phyloP scores from a whole-genome alignment of 1,139 yeast genomes.

The Suhomyces bokatorum region DNA sequence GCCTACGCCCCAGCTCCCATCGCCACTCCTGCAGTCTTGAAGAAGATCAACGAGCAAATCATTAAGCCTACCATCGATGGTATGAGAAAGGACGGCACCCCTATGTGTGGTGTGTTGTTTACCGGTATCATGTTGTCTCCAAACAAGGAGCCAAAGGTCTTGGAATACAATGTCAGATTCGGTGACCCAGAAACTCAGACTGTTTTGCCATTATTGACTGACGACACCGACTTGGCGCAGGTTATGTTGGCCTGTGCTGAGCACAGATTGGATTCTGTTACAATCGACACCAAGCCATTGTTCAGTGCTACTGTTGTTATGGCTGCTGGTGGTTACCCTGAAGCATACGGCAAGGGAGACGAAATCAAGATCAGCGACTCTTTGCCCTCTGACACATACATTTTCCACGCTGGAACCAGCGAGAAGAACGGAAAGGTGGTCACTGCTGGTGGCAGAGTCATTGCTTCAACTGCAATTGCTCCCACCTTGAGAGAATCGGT shows the following conservation, averaged over 20 bases:
- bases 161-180: conserved; percentile 95
- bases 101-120: conserved; percentile 93
- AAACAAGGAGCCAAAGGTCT: conserved; percentile 80
- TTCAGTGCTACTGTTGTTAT: conserved; percentile 89
- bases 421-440: conserved; percentile 58
- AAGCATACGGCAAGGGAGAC: conserved; percentile 81
- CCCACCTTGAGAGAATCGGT: conserved; percentile 77
- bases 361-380: conserved; percentile 60
- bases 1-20: conserved; percentile 98
- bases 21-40: conserved; percentile 68
- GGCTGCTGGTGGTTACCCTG: conserved; percentile 98
- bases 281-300: conserved; percentile 58
- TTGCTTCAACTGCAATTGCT: conserved; percentile 90
- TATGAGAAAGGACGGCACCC: conserved; percentile 93
- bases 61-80: conserved; percentile 94
- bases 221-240: conserved; percentile 88
- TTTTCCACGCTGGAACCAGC: conserved; percentile 95
- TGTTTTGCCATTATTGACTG: conserved; percentile 78
- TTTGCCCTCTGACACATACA: conserved; percentile 56
- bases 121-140: conserved; percentile 94
- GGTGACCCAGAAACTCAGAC: conserved; percentile 99
- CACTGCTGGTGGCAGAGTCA: conserved; percentile 95
- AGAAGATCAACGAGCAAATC: conserved; percentile 67
- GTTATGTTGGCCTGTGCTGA: conserved; percentile 93
- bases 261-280: conserved; percentile 86